Base-by-base conservation (phyloP, 2,329 filamentous ascomycete species). In the Aspergillus awamori region DNA sequence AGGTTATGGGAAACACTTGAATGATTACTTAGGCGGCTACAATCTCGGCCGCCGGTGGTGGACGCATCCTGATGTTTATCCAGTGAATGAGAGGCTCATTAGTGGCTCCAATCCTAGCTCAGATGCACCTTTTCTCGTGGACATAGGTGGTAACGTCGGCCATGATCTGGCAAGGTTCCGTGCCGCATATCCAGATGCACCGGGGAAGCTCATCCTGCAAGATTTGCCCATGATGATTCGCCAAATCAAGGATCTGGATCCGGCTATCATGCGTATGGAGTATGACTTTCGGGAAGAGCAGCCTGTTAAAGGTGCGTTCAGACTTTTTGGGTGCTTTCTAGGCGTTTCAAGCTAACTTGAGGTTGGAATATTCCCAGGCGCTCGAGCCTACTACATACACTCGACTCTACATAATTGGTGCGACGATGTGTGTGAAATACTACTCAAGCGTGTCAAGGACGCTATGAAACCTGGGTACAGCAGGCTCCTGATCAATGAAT, bases 401-500 rank as follows among this genome's bases (percentile, higher is more conserved):
- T 64, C 64, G 8, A 47, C 63, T 11, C 62, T 64, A 2, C 64
- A 66, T 61, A 72, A 78, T 58, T 78, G 74, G 72, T 64, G 70
- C 5, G 72, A 77, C 60, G 65, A 68, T 2, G 63, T 65, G n/a
- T 73, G 71, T 59, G 63, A 65, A 8, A 67, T 70, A 30, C 77
- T 79, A 52, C 70, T 78, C 0, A 54, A 56, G 3, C 69, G 72
- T 1, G 47, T 67, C 4, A 36, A 52, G 4, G 38, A 54, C 4
- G 59, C 73, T 0, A 78, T 80, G 76, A 72, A 70, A 36, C 70
- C 62, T 1, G 73, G 75, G 0, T 74, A 79, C 57, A 79, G 76
- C 20, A 77, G 79, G 48, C 57, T 83, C 1, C 63, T 83, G 11
- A 74, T 83, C 39, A 76, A 79, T 36, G 80, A 82, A 58, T 74